phyloP scores from a whole-genome alignment of 768 basidiomycete species.

The Pleurotus pulmonarius region DNA sequence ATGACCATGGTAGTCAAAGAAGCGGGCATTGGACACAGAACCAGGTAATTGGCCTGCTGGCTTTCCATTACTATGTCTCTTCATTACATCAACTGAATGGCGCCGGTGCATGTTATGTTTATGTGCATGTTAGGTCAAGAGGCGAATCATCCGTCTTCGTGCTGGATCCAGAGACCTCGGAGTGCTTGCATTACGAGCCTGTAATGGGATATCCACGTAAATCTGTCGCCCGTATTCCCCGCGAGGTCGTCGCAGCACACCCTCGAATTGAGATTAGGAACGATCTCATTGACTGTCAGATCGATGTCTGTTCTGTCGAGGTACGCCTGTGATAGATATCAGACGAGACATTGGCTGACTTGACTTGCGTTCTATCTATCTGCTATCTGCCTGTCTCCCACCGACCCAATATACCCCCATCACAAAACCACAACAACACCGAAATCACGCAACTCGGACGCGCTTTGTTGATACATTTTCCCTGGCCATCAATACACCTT shows the following conservation, averaged over 20 bases:
- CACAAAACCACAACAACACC: no score
- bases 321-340: conserved; percentile 32
- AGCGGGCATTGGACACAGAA: conserved; percentile 66
- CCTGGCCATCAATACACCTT: no score
- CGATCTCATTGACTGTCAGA: conserved; percentile 84
- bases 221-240: conserved; percentile 62
- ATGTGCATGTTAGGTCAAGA: conserved; percentile 42
- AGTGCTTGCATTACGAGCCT: conserved; percentile 85
- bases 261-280: conserved; percentile 84
- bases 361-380: not conserved
- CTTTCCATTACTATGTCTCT: conserved; percentile 7
- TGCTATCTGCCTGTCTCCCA: no score
- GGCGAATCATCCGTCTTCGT: conserved; percentile 80
- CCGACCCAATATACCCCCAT: no score
- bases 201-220: conserved; percentile 67
- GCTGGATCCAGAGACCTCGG: conserved; percentile 67
- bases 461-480: no score
- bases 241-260: conserved; percentile 68
- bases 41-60: conserved; percentile 46
- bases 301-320: conserved; percentile 94
- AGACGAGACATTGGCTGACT: not conserved
- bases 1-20: conserved; percentile 96
- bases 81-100: conserved; percentile 1
- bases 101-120: no score
- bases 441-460: no score